Evolutionary conservation across 768 basidiomycete species (phyloP), one percentile per base, ranked within the genome.

Genomic region (Rhizopogon sp.): DNA sequence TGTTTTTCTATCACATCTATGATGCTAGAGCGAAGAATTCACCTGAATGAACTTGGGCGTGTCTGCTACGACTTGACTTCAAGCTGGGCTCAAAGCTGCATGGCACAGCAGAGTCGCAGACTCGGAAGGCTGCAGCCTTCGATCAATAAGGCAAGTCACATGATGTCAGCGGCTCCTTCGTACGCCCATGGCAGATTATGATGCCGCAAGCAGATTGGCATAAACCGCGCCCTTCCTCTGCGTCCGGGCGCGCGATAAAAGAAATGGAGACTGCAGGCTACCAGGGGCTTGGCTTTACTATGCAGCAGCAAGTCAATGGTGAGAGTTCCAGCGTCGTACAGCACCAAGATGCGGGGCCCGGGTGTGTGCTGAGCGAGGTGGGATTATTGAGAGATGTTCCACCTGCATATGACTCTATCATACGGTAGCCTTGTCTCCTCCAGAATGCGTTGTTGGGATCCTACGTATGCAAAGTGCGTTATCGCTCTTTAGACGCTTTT

Each of bases 331-430:
- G 37, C 1, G 40, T 68, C 41, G 60, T 62, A 3, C 67, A 62
- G 29, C 67, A 68, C 49, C 62, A 59, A 31, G 67, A 68, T 40
- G 67, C 58, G 0, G n/a, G n/a, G n/a, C n/a, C n/a, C n/a, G 67
- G 67, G 8, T 39, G 65, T 42, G 67, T 65, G 0, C 63, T 61
- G 6, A 44, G 39, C 52, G 65, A 59, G 6, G 61, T 61, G 33
- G 59, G 49, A 22, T 47, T 56, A 14, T 67, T 62, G 3, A 64
- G 56, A 29, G 67, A 68, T 52, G 64, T 68, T 16, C 67, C 67
- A 0, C 67, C 67, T 10, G 31, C 67, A 2, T 68, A 68, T 44
- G 67, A 68, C 0, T 69, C 67, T 11, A 68, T 68, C 40, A 59
- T 37, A 22, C 59, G 46, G 14, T 44, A 16, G 6, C 31, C 1